Conservation (phyloP, 1,284 basidiomycete species). For the Caloboletus firmus region DNA sequence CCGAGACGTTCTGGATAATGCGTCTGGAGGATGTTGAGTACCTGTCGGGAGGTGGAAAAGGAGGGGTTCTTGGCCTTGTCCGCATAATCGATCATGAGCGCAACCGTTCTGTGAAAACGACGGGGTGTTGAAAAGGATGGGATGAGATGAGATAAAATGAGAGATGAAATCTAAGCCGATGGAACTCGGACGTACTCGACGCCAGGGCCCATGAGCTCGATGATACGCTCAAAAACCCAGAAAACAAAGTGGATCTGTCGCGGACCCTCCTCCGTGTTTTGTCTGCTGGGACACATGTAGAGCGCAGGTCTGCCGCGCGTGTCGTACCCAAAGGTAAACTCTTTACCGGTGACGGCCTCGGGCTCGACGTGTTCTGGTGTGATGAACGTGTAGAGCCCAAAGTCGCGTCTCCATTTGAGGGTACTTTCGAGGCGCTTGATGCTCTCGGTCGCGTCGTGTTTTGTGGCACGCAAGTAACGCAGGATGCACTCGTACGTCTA, state of each 20-base stretch:
- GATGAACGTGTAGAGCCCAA: conserved; percentile 60
- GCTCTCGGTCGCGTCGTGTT: conserved; percentile 57
- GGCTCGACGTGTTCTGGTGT: conserved; percentile 63
- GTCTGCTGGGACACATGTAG: conserved; percentile 80
- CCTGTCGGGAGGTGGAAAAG: conserved; percentile 57
- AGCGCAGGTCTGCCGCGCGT: conserved; percentile 61
- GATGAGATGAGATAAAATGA: no score
- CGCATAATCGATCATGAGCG: conserved; percentile 81
- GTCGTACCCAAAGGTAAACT: conserved; percentile 78
- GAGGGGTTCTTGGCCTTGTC: conserved; percentile 79
- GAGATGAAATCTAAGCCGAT: not conserved
- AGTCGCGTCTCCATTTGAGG: conserved; percentile 73
- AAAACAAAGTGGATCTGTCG: conserved; percentile 77
- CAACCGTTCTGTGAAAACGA: conserved; percentile 50
- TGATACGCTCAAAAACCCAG: conserved; percentile 70
- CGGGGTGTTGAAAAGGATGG: not conserved
- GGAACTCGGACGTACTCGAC: conserved; percentile 57
- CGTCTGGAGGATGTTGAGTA: conserved; percentile 78
- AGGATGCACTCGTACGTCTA: conserved; percentile 67
- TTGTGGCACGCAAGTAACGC: conserved; percentile 69
- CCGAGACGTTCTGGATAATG: conserved; percentile 94
- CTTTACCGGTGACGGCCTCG: conserved; percentile 75
- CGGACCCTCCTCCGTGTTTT: conserved; percentile 77
- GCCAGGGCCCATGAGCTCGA: conserved; percentile 73
- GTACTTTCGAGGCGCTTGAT: conserved; percentile 68